Evolutionary conservation across 192 early-diverging fungal genomes (phyloP).

Genomic region (Gigaspora rosea): DNA sequence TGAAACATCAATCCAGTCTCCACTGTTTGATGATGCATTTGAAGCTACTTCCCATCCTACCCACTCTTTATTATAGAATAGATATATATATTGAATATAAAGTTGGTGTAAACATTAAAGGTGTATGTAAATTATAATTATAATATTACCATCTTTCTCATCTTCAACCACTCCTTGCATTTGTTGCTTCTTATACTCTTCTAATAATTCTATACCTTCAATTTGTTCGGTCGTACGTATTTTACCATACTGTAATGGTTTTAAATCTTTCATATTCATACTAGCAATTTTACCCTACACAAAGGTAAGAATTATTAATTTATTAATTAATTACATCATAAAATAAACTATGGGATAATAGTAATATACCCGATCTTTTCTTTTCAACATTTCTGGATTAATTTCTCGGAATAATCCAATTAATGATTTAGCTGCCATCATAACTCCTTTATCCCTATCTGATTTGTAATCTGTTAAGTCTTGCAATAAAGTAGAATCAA

Average conservation of each 20-base stretch:
- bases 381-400: constrained; percentile 91
- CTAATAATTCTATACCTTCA: constrained; percentile 80
- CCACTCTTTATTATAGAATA: constrained; percentile 30
- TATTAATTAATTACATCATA: too few species aligned
- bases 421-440: constrained; percentile 89
- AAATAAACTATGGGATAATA: background rate
- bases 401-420: constrained; percentile 92
- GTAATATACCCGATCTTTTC: constrained; percentile 72
- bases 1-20: constrained; percentile 38
- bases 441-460: constrained; percentile 91
- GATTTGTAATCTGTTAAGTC: constrained; percentile 91
- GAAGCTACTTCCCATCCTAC: constrained; percentile 48
- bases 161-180: constrained; percentile 42
- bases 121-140: background rate
- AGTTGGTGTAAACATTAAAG: background rate
- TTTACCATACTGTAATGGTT: constrained; percentile 73
- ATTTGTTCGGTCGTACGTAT: constrained; percentile 65
- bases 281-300: constrained; percentile 75
- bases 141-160: background rate
- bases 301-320: background rate
- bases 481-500: constrained; percentile 80
- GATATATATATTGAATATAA: background rate
- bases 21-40: constrained; percentile 25
- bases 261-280: constrained; percentile 67
- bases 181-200: constrained; percentile 47